Conservation (phyloP, 495 filamentous ascomycete genomes). For the Xylaria intraflava region DNA sequence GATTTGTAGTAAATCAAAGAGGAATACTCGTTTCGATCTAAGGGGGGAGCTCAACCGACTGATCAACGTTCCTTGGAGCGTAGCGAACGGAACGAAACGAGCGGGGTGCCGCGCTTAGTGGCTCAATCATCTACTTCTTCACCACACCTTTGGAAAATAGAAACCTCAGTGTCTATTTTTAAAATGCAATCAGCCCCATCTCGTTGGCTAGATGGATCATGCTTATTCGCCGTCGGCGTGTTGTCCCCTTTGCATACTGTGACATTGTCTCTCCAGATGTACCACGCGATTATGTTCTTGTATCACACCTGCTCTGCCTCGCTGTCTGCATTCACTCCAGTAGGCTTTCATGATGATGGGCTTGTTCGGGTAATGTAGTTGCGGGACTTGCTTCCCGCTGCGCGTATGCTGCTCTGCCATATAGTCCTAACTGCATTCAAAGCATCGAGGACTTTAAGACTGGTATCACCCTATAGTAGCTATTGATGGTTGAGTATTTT, state of each 20-base stretch:
- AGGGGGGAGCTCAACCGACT: conserved; percentile 29
- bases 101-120: not conserved
- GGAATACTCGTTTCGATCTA: conserved; percentile 8
- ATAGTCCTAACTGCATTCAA: no score
- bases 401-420: no score
- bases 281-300: not conserved
- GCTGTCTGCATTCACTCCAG: not conserved
- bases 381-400: not conserved
- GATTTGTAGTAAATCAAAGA: conserved; percentile 6
- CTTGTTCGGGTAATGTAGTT: conserved; percentile 2
- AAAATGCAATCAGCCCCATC: conserved; percentile 23
- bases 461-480: no score
- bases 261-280: not conserved
- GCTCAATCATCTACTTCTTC: conserved; percentile 8
- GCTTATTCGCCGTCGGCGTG: conserved; percentile 19
- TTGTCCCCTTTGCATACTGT: not conserved
- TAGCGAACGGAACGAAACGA: conserved; percentile 13
- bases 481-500: no score
- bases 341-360: not conserved
- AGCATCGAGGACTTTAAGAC: no score
- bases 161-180: conserved; percentile 8
- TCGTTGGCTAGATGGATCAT: conserved; percentile 21
- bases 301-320: not conserved
- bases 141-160: not conserved
- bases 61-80: conserved; percentile 29